These are phyloP conservation scores for Hordeum pubiflorum DNA, from an alignment of 202 grass and related monocot genomes.

Conservation along the genomic window DNA sequence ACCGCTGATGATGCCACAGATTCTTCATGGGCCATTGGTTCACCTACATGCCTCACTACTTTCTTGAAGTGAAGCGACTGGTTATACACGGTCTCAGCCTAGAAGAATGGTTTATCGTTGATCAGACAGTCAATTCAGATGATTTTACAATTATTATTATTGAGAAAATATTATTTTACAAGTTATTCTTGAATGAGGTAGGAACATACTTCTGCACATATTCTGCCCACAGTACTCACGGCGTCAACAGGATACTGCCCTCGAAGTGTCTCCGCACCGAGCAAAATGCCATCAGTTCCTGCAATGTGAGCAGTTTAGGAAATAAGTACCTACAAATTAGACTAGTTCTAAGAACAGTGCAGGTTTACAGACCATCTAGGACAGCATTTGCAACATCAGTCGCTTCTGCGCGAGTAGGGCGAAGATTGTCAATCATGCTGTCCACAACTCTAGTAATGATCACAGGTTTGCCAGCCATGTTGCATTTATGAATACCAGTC, in stretches of 20 bases:
- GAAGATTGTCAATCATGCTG: slow-evolving; percentile 94
- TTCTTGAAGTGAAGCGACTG: slow-evolving; percentile 82
- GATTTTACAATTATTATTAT: background rate
- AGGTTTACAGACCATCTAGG: slow-evolving; percentile 62
- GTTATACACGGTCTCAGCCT: slow-evolving; percentile 90
- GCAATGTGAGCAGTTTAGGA: slow-evolving; percentile 24
- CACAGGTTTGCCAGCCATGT: slow-evolving; percentile 80
- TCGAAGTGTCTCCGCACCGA: slow-evolving; percentile 90
- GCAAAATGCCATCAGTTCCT: slow-evolving; percentile 96
- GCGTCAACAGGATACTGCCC: slow-evolving; percentile 90
- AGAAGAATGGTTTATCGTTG: slow-evolving; percentile 23
- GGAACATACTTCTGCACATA: slow-evolving; percentile 80
- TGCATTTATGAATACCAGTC: slow-evolving; percentile 75
- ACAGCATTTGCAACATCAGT: slow-evolving; percentile 99
- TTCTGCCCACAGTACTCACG: slow-evolving; percentile 78
- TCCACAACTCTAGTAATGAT: slow-evolving; percentile 92
- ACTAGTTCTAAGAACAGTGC: slow-evolving; percentile 8
- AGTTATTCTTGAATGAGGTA: slow-evolving; percentile 17
- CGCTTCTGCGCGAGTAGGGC: slow-evolving; percentile 93
- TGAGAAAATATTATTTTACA: background rate
- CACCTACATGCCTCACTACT: slow-evolving; percentile 66
- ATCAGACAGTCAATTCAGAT: slow-evolving; percentile 20
- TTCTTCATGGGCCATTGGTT: slow-evolving; percentile 85
- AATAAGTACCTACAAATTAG: background rate
- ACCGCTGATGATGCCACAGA: slow-evolving; percentile 93